A percentile compares a stretch with the other conserved stretches of the same genome.
Evolutionary conservation across 2,329 filamentous ascomycete genomes (phyloP).

Genomic region (Fusarium palustre): DNA sequence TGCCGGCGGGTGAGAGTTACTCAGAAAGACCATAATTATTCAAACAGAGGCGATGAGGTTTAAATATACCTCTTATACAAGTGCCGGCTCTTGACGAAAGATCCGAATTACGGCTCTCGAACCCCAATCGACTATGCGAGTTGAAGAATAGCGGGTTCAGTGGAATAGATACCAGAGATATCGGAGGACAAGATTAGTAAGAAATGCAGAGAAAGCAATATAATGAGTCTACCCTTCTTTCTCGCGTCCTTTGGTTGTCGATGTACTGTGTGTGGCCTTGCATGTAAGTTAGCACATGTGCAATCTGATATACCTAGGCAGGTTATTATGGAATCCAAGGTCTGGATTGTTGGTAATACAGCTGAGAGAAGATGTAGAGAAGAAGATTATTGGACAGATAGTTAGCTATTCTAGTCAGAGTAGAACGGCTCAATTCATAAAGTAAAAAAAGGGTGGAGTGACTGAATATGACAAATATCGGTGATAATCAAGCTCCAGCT

Average conservation of each 20-base stretch:
- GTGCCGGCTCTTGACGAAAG: not conserved
- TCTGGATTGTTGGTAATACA: not conserved
- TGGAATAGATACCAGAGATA: not conserved
- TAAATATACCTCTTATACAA: not conserved
- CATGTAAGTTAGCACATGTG: not conserved
- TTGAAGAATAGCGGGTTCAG: not conserved
- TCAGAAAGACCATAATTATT: not conserved
- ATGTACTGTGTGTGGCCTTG: not conserved
- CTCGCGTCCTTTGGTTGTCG: not conserved
- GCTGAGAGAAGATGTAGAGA: not conserved
- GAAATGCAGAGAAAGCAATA: constrained; percentile 8
- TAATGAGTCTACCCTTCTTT: not conserved
- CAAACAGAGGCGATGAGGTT: constrained; percentile 1
- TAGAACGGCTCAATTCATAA: not conserved
- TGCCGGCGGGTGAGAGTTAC: not conserved
- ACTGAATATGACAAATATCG: constrained; percentile 44
- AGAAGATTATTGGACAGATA: not conserved
- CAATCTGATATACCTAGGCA: not conserved
- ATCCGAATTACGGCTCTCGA: not conserved
- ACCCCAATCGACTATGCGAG: not conserved
- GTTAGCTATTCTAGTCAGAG: not conserved
- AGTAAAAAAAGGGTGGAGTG: constrained; percentile 28
- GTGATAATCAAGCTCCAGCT: constrained; percentile 33
- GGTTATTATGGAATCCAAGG: not conserved
- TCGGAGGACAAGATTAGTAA: constrained; percentile 2